Base-by-base conservation (phyloP, 1,284 basidiomycete genomes). In the Trichosporon faecale region DNA sequence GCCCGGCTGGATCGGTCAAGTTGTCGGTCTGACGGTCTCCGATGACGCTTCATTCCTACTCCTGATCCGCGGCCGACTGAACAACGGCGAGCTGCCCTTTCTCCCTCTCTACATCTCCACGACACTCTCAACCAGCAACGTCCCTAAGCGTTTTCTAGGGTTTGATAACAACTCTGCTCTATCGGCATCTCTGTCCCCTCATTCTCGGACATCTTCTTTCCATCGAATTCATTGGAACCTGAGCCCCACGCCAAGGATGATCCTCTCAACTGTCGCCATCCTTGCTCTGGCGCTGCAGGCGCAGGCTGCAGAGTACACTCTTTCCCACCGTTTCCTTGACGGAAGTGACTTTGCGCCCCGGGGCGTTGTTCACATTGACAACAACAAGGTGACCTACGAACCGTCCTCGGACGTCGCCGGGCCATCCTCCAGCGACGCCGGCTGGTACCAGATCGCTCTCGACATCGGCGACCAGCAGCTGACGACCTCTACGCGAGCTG, bases 391-490 rank as follows among this genome's bases (percentile, higher is more conserved):
- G n/a, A 35, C 35, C 9, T 72, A 64, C 37, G 57, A 65, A 11
- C 23, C 64, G 4, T 29, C 52, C 35, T 18, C 57, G 29, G 35
- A 16, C 4, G 68, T 60, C 8, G 27, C 27, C 18, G 67, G 60
- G 16, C 25, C 35, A 11, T n/a, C 49, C 49, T 52, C 49, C 2
- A 14, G 31, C 25, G 60, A 49, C 9, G 29, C 31, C 9, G 44
- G 35, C 29, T 74, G 73, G 73, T 74, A 74, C 66, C 73, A 74
- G 68, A 68, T 74, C n/a, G 73, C 66, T 4, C 68, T 74, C 23
- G 66, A 68, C 12, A 60, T 72, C 9, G 71, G 46, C 0, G 70
- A 65, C 35, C 64, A 71, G 27, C 23, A 65, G 33, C 29, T 74
- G 2, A 69, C 68, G 16, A 65, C 70, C 8, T 72, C 71, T 7